Conservation (phyloP, 2,329 filamentous ascomycete genomes). For the Epichloe sibirici region DNA sequence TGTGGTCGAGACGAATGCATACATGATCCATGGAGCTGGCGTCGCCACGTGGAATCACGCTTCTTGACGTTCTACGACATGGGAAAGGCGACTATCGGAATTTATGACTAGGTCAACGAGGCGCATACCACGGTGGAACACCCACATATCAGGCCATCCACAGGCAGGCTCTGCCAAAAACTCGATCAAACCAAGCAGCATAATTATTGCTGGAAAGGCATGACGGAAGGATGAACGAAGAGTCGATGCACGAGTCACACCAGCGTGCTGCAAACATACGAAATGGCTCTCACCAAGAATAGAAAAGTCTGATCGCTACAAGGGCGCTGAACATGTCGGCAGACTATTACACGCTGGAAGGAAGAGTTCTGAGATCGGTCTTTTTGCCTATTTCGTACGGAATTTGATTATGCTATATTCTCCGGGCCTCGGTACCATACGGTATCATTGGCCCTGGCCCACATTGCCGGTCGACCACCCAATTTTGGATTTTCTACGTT, state of each 20-base stretch:
- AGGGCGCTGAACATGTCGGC: background rate
- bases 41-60: background rate
- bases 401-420: background rate
- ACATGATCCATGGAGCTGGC: background rate
- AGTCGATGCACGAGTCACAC: no score
- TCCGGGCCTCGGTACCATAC: constrained; percentile 3
- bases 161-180: background rate
- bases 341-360: background rate
- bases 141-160: no score
- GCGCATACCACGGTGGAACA: no score
- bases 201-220: no score
- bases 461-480: background rate
- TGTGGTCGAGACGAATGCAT: background rate
- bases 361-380: background rate
- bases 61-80: background rate
- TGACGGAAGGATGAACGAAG: no score
- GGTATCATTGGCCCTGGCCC: background rate
- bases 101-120: no score
- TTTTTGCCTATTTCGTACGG: background rate
- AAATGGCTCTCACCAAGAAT: background rate
- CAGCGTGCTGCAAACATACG: background rate
- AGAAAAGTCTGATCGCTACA: background rate
- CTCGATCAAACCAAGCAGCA: background rate
- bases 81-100: no score
- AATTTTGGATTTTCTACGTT: background rate